Evolutionary conservation across 2,329 filamentous ascomycete genomes (phyloP).

Genomic region (Verticillium tricorpus): DNA sequence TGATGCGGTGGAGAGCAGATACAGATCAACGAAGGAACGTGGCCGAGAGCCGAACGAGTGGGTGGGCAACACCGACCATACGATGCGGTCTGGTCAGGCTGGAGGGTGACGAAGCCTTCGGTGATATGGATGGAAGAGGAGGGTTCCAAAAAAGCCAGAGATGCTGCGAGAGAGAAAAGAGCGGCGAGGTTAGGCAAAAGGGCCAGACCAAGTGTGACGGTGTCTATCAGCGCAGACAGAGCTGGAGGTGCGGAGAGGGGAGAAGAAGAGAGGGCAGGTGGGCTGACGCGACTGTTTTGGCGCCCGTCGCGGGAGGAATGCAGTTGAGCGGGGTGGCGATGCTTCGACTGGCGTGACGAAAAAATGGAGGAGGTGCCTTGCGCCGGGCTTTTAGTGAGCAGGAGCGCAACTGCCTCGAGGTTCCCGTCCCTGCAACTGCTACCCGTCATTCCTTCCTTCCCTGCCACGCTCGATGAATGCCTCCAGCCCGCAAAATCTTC

Average conservation of each 20-base stretch:
- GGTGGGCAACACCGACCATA: not conserved
- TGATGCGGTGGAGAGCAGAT: not conserved
- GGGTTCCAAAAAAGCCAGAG: not conserved
- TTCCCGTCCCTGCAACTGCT: not conserved
- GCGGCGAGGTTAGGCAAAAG: not conserved
- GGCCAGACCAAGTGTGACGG: not conserved
- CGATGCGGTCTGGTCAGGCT: not conserved
- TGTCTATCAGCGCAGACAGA: not conserved
- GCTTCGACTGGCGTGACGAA: not conserved
- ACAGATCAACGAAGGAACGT: not conserved
- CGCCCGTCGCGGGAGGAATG: not conserved
- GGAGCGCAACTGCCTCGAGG: not conserved
- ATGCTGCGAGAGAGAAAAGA: not conserved
- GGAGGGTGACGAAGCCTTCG: not conserved
- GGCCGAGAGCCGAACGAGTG: not conserved
- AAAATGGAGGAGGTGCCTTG: not conserved
- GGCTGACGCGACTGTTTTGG: not conserved
- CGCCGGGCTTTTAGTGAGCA: not conserved
- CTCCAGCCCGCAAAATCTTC: not conserved
- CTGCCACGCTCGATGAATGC: not conserved
- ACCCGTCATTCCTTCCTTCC: not conserved
- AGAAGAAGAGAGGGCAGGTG: not conserved
- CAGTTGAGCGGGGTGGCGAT: not conserved
- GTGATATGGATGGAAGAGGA: not conserved
- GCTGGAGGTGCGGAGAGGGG: not conserved